phyloP scores from a whole-genome alignment of 2,329 filamentous ascomycete genomes.

The Nectriaceae sp. region DNA sequence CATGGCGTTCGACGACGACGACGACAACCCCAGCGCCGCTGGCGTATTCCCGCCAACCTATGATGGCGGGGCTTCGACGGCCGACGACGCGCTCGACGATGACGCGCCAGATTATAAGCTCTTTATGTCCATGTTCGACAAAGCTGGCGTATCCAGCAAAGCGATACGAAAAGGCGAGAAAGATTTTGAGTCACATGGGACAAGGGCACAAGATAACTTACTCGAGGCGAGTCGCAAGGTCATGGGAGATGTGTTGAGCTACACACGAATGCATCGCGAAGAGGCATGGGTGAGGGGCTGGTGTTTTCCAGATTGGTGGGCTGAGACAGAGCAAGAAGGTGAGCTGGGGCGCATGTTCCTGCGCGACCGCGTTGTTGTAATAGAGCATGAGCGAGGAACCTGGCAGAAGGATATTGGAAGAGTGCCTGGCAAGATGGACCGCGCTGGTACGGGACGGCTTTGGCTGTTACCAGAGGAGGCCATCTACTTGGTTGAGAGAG shows the following conservation, averaged over 20 bases:
- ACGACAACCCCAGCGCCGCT: slow-evolving; percentile 39
- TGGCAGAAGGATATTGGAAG: slow-evolving; percentile 77
- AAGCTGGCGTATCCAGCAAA: slow-evolving; percentile 54
- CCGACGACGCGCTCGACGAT: slow-evolving; percentile 69
- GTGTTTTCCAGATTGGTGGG: slow-evolving; percentile 69
- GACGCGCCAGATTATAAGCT: slow-evolving; percentile 87
- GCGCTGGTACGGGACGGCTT: slow-evolving; percentile 59
- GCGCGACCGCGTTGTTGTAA: slow-evolving; percentile 60
- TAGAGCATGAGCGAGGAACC: slow-evolving; percentile 73
- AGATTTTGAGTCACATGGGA: slow-evolving; percentile 94
- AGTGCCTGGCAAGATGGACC: slow-evolving; percentile 56
- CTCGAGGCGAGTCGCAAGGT: slow-evolving; percentile 81
- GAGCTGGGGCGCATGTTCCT: slow-evolving; percentile 34
- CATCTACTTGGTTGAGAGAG: slow-evolving; percentile 84
- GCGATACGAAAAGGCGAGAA: slow-evolving; percentile 92
- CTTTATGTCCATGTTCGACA: slow-evolving; percentile 55
- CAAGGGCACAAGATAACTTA: slow-evolving; percentile 73
- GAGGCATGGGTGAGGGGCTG: slow-evolving; percentile 69
- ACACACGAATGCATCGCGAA: slow-evolving; percentile 72
- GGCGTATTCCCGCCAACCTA: slow-evolving; percentile 16
- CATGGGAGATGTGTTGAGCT: slow-evolving; percentile 84
- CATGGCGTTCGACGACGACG: slow-evolving; percentile 49
- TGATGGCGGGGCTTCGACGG: slow-evolving; percentile 29
- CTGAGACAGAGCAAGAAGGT: slow-evolving; percentile 17
- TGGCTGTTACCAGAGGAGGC: slow-evolving; percentile 94